phyloP scores from a whole-genome alignment of 768 basidiomycete genomes.

The Porphyrellus cyaneotinctus region DNA sequence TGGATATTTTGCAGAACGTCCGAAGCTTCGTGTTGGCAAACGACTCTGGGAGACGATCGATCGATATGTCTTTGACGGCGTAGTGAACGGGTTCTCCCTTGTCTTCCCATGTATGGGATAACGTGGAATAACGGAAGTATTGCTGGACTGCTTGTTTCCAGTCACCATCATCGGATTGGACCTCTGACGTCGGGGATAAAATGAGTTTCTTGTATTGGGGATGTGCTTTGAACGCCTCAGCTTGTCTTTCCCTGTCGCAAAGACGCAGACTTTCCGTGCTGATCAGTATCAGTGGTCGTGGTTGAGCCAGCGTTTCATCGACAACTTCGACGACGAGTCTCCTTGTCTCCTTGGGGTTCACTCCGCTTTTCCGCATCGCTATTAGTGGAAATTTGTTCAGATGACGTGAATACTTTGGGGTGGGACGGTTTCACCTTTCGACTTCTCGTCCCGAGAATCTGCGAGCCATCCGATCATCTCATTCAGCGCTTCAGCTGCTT shows the following conservation, averaged over 20 bases:
- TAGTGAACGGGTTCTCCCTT: constrained; percentile 4
- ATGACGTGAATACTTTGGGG: not conserved
- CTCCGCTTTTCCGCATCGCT: constrained; percentile 11
- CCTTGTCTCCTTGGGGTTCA: not conserved
- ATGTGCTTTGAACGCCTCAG: constrained; percentile 6
- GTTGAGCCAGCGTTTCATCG: not conserved
- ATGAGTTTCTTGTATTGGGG: constrained; percentile 14
- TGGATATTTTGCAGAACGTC: constrained; percentile 10
- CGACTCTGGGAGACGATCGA: constrained; percentile 2
- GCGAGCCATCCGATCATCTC: not conserved
- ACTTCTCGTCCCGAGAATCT: constrained; percentile 2
- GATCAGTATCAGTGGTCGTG: constrained; percentile 12
- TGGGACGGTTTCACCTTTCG: not conserved
- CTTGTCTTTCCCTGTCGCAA: constrained; percentile 9
- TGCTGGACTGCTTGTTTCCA: not conserved
- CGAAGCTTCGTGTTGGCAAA: constrained; percentile 5
- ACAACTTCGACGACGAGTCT: not conserved
- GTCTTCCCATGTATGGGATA: constrained; percentile 24
- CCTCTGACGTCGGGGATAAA: not conserved
- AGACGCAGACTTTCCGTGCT: constrained; percentile 15
- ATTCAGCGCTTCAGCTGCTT: constrained; percentile 15
- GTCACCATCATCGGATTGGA: not conserved
- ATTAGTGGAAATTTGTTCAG: not conserved
- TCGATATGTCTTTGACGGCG: not conserved
- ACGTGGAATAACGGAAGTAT: constrained; percentile 17